phyloP scores from a whole-genome alignment of 2,329 filamentous ascomycete species.

The Aspergillus uvarum region DNA sequence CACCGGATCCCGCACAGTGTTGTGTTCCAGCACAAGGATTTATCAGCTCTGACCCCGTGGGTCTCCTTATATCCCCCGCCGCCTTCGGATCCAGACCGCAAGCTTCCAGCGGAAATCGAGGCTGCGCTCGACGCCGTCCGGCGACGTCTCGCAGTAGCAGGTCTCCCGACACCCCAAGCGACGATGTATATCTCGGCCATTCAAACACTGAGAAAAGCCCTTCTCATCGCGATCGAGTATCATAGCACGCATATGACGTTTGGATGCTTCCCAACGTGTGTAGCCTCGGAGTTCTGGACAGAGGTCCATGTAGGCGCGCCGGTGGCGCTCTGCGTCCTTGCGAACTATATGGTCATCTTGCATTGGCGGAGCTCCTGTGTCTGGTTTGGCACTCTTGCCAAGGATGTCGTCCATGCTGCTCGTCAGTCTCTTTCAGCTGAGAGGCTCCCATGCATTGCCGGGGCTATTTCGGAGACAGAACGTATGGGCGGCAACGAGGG shows the following conservation, averaged over 20 bases:
- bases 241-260: constrained; percentile 29
- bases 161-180: background rate
- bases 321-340: background rate
- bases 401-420: background rate
- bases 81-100: background rate
- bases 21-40: background rate
- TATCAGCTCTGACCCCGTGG: background rate
- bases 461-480: background rate
- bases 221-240: background rate
- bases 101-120: background rate
- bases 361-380: background rate
- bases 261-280: background rate
- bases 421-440: background rate
- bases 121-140: background rate
- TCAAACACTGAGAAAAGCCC: background rate
- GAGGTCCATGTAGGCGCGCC: background rate
- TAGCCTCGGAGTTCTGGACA: background rate
- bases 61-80: background rate
- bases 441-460: constrained; percentile 1
- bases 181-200: background rate
- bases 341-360: constrained; percentile 1
- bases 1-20: background rate
- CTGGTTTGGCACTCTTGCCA: background rate
- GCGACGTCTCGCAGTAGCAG: background rate
- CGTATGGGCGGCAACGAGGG: background rate